A percentile compares a stretch with the other conserved stretches of the same genome.
Conservation (phyloP, 352 stramenopile species). For the Hyaloperonospora arabidopsidis region DNA sequence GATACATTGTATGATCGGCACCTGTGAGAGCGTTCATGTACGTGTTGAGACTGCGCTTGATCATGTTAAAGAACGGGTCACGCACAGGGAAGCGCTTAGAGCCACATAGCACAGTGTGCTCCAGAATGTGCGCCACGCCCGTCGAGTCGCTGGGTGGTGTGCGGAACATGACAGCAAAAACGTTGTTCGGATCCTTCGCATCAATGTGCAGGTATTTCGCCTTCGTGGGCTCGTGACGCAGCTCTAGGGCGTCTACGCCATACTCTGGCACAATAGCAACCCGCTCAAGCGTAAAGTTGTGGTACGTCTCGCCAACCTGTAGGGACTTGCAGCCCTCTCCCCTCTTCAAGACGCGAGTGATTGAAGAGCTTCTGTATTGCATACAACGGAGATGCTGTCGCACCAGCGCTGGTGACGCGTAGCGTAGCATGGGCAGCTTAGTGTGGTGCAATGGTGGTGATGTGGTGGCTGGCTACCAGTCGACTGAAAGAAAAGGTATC, state of each 20-base stretch:
- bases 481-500: no score
- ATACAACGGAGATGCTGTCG: constrained; percentile 1
- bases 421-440: constrained; percentile 22
- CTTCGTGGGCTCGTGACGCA: constrained; percentile 62
- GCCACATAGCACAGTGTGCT: constrained; percentile 92
- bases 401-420: constrained; percentile 13
- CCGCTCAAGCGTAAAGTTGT: constrained; percentile 68
- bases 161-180: constrained; percentile 94
- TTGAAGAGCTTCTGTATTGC: constrained; percentile 1
- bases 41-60: constrained; percentile 97
- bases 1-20: constrained; percentile 97
- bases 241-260: constrained; percentile 69
- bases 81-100: constrained; percentile 95
- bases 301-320: constrained; percentile 51
- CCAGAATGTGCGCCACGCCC: constrained; percentile 97
- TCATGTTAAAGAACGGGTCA: constrained; percentile 98
- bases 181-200: constrained; percentile 78
- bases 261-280: constrained; percentile 70
- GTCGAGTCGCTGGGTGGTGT: constrained; percentile 94
- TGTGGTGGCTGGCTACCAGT: not conserved
- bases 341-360: constrained; percentile 18
- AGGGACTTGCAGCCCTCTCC: constrained; percentile 54
- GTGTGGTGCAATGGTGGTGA: not conserved
- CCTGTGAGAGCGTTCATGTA: constrained; percentile 99
- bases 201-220: constrained; percentile 79